Base-by-base conservation (phyloP, 306 rosid genomes). In the Vicia faba region DNA sequence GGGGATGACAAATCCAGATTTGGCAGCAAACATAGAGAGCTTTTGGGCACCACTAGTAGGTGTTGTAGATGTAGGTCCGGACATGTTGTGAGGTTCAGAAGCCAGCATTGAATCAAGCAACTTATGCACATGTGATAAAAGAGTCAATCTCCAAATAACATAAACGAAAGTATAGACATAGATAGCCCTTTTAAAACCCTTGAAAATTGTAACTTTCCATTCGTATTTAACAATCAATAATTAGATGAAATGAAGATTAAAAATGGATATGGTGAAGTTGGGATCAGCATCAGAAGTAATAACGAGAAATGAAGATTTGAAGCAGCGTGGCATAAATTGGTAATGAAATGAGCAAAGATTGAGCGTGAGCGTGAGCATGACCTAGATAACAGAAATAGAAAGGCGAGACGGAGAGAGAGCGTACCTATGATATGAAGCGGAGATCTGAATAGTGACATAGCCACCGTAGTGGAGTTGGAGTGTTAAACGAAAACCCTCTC, bases 1-100 rank as follows among this genome's bases (percentile, higher is more conserved):
- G 0, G 97, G 98, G 56, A 93, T 93, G 59, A 89, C 97, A 86
- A 93, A 93, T 18, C 99, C 97, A 70, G 90, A 75, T 80, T 88
- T 93, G 7, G 81, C 80, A 57, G 90, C 80, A 85, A 93, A 88
- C 80, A 68, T 77, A 61, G 97, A 91, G 61, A 74, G 82, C 88
- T 86, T 93, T 72, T 81, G 96, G 75, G 73, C 72, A 60, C 84
- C 72, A 60, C 84, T 63, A 18, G 66, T 39, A 44, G 89, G 46
- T 61, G 79, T 64, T 12, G 75, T 75, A 20, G 96, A 82, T 18
- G 87, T 75, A 70, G 79, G 55, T 73, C 87, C 91, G 18, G 97
- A 83, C 80, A 86, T 78, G 73, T 82, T 88, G 71, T 64, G 55
- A 76, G 75, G 78, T 39, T 84, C 87, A 58, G 84, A 68, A 69